Conservation (phyloP, 176 grass and related monocot species). For the Elymus sibiricus region DNA sequence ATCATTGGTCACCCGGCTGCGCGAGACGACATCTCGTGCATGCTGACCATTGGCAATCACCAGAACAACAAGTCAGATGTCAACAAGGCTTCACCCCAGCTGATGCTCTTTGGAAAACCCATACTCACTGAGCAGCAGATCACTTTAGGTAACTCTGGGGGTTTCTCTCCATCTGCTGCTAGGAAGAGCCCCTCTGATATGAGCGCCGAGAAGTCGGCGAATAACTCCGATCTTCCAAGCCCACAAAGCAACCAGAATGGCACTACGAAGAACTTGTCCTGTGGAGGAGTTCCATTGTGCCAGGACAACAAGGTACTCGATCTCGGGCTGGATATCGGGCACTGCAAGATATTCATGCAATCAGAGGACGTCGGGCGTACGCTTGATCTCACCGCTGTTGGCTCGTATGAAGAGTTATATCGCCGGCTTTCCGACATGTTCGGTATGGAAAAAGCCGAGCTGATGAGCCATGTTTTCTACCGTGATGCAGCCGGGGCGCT, state of each 20-base stretch:
- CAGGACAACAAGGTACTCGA: constrained; percentile 34
- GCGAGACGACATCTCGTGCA: constrained; percentile 72
- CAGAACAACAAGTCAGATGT: constrained; percentile 56
- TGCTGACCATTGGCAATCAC: constrained; percentile 75
- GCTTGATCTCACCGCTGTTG: constrained; percentile 68
- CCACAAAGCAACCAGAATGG: constrained; percentile 42
- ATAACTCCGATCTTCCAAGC: constrained; percentile 38
- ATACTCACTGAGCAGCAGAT: constrained; percentile 94
- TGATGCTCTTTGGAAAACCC: constrained; percentile 89
- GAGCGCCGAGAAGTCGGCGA: constrained; percentile 36
- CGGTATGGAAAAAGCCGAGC: constrained; percentile 60
- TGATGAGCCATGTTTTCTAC: constrained; percentile 89
- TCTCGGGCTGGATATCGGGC: constrained; percentile 62
- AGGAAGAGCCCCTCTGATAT: constrained; percentile 49
- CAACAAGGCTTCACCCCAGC: constrained; percentile 44
- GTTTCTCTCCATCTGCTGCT: constrained; percentile 5
- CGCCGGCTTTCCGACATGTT: constrained; percentile 85
- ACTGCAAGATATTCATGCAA: constrained; percentile 98
- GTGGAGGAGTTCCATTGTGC: constrained; percentile 19
- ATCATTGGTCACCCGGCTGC: constrained; percentile 42
- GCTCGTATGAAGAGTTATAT: constrained; percentile 85
- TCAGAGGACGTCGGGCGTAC: constrained; percentile 91
- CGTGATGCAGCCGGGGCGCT: constrained; percentile 66
- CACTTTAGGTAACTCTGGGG: constrained; percentile 39
- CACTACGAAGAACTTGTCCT: constrained; percentile 20